Evolutionary conservation across 495 filamentous ascomycete species (phyloP).

Genomic region (Penicillium samsonianum): DNA sequence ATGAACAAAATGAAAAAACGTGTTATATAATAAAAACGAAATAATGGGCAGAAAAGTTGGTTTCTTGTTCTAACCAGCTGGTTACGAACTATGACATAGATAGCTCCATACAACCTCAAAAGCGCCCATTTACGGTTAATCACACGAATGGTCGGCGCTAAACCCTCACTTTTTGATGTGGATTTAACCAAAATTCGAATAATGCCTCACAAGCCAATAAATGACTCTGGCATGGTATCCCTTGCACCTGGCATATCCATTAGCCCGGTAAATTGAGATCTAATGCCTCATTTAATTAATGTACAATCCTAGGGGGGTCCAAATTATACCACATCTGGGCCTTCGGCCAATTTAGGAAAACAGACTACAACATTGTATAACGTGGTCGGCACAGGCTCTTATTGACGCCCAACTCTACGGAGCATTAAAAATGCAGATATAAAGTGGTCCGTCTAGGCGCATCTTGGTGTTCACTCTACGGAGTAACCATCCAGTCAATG

Average conservation of each 20-base stretch:
- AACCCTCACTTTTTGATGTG: slow-evolving; percentile 3
- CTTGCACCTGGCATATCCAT: not conserved
- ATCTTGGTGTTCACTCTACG: not conserved
- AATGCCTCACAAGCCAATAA: not conserved
- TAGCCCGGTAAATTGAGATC: not conserved
- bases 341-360: not conserved
- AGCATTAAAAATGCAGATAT: not conserved
- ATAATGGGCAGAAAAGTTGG: not conserved
- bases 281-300: slow-evolving; percentile 3
- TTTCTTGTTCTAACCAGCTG: not conserved
- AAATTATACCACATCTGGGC: not conserved
- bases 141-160: slow-evolving; percentile 3
- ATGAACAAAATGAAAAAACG: not conserved
- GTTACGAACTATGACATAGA: slow-evolving; percentile 5
- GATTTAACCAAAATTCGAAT: not conserved
- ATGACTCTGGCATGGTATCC: slow-evolving; percentile 6
- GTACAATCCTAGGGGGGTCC: not conserved
- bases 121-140: not conserved
- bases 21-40: not conserved
- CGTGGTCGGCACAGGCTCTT: not conserved
- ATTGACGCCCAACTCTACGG: slow-evolving; percentile 1
- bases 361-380: not conserved
- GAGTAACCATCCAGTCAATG: not conserved
- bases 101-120: slow-evolving; percentile 8
- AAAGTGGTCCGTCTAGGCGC: not conserved